Percentiles rank a stretch among this genome's conserved stretches.
These are phyloP conservation scores for Ramularia endophylla DNA, from an alignment of 2,329 filamentous ascomycete genomes.

Conservation along the genomic window DNA sequence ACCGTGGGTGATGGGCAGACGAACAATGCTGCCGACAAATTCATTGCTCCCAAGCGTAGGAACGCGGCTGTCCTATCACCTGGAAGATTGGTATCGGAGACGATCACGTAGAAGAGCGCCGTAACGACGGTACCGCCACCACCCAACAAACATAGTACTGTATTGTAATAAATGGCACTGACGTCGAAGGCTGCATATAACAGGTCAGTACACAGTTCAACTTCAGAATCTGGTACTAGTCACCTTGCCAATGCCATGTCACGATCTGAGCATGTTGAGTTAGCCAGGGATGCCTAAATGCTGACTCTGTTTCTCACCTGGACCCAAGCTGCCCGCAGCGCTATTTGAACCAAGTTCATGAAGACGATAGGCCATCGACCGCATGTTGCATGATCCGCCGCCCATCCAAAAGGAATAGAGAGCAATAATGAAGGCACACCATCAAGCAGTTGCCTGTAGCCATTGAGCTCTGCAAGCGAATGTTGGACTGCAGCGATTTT, in stretches of 20 bases:
- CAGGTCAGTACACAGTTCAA: too few species aligned
- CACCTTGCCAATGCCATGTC: conserved; percentile 30
- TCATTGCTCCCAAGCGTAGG: conserved; percentile 26
- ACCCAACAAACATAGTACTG: conserved; percentile 26
- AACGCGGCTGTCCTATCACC: conserved; percentile 26
- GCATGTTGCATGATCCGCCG: conserved; percentile 26
- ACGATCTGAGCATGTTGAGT: conserved; percentile 14
- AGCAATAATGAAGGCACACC: conserved; percentile 37
- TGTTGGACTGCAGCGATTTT: conserved; percentile 47
- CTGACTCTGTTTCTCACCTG: conserved; percentile 7
- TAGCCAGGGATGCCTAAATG: too few species aligned
- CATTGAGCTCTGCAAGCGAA: conserved; percentile 47
- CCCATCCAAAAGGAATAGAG: conserved; percentile 32
- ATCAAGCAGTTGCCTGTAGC: conserved; percentile 43
- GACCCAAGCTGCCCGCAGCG: conserved; percentile 22
- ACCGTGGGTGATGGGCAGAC: too few species aligned
- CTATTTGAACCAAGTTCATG: conserved; percentile 23
- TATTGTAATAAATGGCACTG: conserved; percentile 27
- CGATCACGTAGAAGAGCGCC: conserved; percentile 24
- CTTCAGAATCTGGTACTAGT: too few species aligned
- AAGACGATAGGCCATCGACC: conserved; percentile 31
- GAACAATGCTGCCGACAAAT: conserved; percentile 22
- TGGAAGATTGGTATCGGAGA: conserved; percentile 29
- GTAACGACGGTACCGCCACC: conserved; percentile 24
- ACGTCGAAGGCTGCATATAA: conserved; percentile 21